A percentile compares a stretch with the other conserved stretches of the same genome.
These are phyloP conservation scores for Alternaria sp. DNA, from an alignment of 2,329 filamentous ascomycete species.

Conservation along the genomic window DNA sequence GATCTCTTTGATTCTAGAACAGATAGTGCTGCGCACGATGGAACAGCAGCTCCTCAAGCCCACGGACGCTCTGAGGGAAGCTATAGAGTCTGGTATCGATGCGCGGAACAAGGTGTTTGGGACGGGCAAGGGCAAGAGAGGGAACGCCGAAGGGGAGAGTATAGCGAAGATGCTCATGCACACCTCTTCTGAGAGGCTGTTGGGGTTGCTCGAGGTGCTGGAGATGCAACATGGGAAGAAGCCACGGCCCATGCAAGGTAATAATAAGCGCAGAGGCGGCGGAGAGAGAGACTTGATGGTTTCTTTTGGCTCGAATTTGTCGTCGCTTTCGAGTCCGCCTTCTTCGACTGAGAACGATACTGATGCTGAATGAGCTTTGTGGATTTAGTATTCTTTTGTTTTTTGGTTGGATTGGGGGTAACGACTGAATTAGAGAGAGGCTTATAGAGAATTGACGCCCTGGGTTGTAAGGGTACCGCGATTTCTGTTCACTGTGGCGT, in stretches of 20 bases:
- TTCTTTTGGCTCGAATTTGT: conserved; percentile 34
- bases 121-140: conserved; percentile 57
- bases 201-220: conserved; percentile 46
- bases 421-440: no score
- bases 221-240: conserved; percentile 31
- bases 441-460: no score
- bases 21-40: conserved; percentile 45
- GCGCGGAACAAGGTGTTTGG: conserved; percentile 57
- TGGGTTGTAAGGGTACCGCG: rapidly evolving
- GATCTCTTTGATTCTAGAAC: conserved; percentile 47
- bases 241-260: conserved; percentile 16
- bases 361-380: conserved; percentile 9
- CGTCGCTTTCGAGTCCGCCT: conserved; percentile 28
- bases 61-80: conserved; percentile 50
- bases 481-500: no score
- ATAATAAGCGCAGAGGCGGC: conserved; percentile 4
- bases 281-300: conserved; percentile 9
- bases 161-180: conserved; percentile 47
- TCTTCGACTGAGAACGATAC: conserved; percentile 34
- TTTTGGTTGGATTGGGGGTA: no score
- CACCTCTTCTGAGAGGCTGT: conserved; percentile 46
- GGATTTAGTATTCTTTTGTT: not conserved
- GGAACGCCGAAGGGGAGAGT: conserved; percentile 47
- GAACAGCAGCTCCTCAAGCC: conserved; percentile 26
- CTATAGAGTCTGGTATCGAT: conserved; percentile 63